Evolutionary conservation across 2,329 filamentous ascomycete genomes (phyloP).

Genomic region (Dryadomyces quercivorus): DNA sequence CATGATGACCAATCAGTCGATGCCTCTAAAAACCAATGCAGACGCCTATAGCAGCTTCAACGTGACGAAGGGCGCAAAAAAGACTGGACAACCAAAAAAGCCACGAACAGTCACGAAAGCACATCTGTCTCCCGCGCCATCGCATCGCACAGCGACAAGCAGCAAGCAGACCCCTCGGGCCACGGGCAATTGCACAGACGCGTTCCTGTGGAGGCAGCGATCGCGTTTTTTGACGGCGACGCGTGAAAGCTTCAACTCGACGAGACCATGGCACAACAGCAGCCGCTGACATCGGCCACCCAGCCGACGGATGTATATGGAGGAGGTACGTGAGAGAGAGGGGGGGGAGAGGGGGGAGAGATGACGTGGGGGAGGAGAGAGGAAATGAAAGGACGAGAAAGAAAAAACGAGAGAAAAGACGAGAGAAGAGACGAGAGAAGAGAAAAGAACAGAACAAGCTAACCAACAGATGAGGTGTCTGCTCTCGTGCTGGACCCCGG

Average conservation of each 20-base stretch:
- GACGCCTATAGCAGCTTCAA: not conserved
- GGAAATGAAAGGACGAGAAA: too few relatives aligned
- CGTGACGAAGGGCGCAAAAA: not conserved
- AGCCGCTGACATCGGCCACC: slow-evolving; percentile 37
- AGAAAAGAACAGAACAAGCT: not conserved
- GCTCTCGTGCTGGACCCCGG: slow-evolving; percentile 94
- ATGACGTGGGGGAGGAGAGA: too few relatives aligned
- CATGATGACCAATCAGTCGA: not conserved
- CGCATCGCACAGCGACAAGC: not conserved
- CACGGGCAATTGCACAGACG: not conserved
- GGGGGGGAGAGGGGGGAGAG: not conserved
- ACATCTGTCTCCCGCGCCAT: too few relatives aligned
- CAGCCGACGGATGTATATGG: slow-evolving; percentile 52
- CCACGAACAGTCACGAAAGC: not conserved
- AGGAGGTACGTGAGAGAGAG: slow-evolving; percentile 33
- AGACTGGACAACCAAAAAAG: not conserved
- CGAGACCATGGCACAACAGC: slow-evolving; percentile 42
- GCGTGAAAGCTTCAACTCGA: not conserved
- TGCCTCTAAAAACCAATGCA: too few relatives aligned
- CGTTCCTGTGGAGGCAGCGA: not conserved
- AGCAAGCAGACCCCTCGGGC: not conserved
- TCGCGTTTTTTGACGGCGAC: not conserved
- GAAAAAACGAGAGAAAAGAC: too few relatives aligned
- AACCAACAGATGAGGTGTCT: slow-evolving; percentile 73
- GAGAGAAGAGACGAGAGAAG: not conserved